Percentiles rank a stretch among this genome's conserved stretches.
Conservation (phyloP, 345 rosid species). For the Mangifera indica region DNA sequence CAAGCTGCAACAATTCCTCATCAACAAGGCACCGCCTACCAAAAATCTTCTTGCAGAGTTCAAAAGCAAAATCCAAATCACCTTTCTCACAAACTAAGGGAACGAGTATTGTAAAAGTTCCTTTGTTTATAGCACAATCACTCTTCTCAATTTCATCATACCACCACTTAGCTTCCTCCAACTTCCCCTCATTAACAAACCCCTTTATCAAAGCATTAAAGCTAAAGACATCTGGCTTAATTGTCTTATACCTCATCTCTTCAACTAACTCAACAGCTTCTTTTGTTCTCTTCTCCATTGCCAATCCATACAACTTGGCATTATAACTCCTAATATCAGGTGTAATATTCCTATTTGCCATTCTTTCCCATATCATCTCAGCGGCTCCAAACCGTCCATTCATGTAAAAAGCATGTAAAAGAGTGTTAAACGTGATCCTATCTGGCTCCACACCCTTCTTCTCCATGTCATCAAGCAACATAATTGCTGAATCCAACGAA, state of each 20-base stretch:
- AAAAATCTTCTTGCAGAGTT: conserved; percentile 44
- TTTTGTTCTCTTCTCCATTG: conserved; percentile 31
- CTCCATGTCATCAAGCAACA: conserved; percentile 57
- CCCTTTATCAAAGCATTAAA: conserved; percentile 59
- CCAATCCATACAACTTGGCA: conserved; percentile 53
- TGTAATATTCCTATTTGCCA: conserved; percentile 42
- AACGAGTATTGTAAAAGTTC: conserved; percentile 41
- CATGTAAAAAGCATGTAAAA: conserved; percentile 44
- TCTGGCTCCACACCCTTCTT: conserved; percentile 47
- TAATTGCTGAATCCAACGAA: conserved; percentile 39
- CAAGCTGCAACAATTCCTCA: conserved; percentile 43
- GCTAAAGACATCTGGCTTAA: conserved; percentile 48
- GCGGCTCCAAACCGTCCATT: conserved; percentile 49
- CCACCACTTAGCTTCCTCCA: conserved; percentile 55
- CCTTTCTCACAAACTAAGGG: conserved; percentile 52
- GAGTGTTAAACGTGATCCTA: conserved; percentile 55
- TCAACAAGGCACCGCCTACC: conserved; percentile 27
- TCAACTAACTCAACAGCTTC: conserved; percentile 45
- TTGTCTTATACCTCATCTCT: conserved; percentile 47
- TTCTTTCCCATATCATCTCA: conserved; percentile 56
- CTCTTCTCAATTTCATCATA: conserved; percentile 40
- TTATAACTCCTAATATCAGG: conserved; percentile 60
- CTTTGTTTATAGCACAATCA: conserved; percentile 29
- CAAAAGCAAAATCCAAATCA: conserved; percentile 49
- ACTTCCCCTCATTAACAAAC: conserved; percentile 37